Conservation (phyloP, 164 flowering plant species). For the Amborella trichopoda region DNA sequence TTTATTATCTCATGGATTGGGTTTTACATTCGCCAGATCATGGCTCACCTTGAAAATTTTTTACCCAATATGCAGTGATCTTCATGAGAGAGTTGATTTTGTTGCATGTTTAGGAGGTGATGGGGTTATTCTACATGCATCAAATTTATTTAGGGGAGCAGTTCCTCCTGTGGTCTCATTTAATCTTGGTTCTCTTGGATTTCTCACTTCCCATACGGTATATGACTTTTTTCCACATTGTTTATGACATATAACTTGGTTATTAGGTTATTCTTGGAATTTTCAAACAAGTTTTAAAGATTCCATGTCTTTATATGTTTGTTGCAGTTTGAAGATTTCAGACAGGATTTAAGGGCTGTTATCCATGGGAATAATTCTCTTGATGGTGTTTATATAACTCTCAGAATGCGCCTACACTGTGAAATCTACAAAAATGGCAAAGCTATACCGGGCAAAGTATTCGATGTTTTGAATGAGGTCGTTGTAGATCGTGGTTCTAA, state of each 20-base stretch:
- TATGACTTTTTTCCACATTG: slow-evolving; percentile 12
- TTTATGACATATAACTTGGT: too few species aligned
- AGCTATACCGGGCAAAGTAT: slow-evolving; percentile 91
- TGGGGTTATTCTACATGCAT: slow-evolving; percentile 95
- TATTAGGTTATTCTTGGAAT: slow-evolving; percentile 1
- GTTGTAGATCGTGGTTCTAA: slow-evolving; percentile 99
- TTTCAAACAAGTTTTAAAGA: not conserved
- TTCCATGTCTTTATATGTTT: slow-evolving; percentile 3
- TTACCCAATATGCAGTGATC: slow-evolving; percentile 49
- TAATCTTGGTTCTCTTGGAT: slow-evolving; percentile 98
- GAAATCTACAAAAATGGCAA: slow-evolving; percentile 88
- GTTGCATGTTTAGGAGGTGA: slow-evolving; percentile 98
- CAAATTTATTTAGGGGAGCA: slow-evolving; percentile 87
- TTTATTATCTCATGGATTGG: not conserved
- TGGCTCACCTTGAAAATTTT: not conserved
- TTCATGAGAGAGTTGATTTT: slow-evolving; percentile 94
- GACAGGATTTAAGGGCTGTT: slow-evolving; percentile 69
- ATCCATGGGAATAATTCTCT: slow-evolving; percentile 80
- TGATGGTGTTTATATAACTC: slow-evolving; percentile 96
- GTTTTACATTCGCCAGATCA: not conserved
- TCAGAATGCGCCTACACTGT: slow-evolving; percentile 89
- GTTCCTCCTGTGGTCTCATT: slow-evolving; percentile 98
- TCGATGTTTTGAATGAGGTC: slow-evolving; percentile 88
- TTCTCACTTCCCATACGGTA: slow-evolving; percentile 95
- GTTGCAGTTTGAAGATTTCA: slow-evolving; percentile 70